Evolutionary conservation across 2,329 filamentous ascomycete genomes (phyloP).

Genomic region (Trichoderma sp.): DNA sequence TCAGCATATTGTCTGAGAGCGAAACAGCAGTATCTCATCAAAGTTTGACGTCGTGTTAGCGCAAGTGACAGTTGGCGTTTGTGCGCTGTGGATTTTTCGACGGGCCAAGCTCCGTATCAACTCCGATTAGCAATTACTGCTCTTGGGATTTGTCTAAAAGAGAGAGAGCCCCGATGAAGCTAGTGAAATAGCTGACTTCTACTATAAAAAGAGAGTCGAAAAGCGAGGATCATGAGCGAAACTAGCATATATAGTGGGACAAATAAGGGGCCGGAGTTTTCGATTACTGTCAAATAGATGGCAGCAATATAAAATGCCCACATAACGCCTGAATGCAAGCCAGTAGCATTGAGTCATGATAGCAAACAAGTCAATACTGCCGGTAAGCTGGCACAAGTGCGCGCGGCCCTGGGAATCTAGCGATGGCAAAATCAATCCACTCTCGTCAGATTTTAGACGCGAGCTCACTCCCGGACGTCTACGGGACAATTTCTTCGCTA

Average conservation of each 20-base stretch:
- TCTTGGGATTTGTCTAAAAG: background rate
- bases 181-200: background rate
- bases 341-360: slow-evolving; percentile 14
- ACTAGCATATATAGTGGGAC: background rate
- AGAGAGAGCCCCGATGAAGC: background rate
- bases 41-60: background rate
- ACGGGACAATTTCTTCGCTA: background rate
- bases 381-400: slow-evolving; percentile 20
- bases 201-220: background rate
- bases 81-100: background rate
- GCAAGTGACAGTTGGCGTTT: background rate
- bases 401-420: background rate
- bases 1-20: background rate
- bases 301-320: background rate
- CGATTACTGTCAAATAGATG: background rate
- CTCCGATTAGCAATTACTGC: background rate
- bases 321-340: background rate
- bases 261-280: background rate
- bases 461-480: background rate
- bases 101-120: background rate
- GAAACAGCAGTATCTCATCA: background rate
- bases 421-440: slow-evolving; percentile 12
- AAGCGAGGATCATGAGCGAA: background rate
- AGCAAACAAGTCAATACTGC: background rate
- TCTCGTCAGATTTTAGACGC: slow-evolving; percentile 21